Evolutionary conservation across 2,329 filamentous ascomycete genomes (phyloP).

Genomic region (Septoria petroselini): DNA sequence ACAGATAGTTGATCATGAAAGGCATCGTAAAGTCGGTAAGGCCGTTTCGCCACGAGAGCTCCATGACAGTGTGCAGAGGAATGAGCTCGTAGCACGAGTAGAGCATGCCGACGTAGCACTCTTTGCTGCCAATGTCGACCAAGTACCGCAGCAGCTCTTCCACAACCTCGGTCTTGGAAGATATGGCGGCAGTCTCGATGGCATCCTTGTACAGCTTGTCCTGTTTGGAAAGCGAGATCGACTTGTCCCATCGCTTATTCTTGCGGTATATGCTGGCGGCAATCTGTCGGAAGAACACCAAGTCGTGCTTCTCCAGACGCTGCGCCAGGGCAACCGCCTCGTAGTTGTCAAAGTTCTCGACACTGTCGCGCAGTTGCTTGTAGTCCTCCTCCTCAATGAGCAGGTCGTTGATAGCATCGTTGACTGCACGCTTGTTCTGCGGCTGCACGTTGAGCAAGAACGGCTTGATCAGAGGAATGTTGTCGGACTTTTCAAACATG

Average conservation of each 20-base stretch:
- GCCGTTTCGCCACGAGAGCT: conserved; percentile 94
- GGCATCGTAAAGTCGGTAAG: conserved; percentile 98
- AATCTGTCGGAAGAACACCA: conserved; percentile 99
- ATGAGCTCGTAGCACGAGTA: conserved; percentile 98
- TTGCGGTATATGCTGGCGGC: conserved; percentile 98
- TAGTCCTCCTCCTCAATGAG: conserved; percentile 99
- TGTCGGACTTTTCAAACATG: conserved; percentile 98
- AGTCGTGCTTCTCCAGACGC: conserved; percentile 92
- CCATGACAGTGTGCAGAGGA: conserved; percentile 84
- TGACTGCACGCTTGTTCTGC: conserved; percentile 98
- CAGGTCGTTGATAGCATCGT: conserved; percentile 95
- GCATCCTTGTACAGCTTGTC: conserved; percentile 99
- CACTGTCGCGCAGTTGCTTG: conserved; percentile 95
- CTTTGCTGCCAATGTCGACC: conserved; percentile 96
- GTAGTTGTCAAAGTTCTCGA: conserved; percentile 99
- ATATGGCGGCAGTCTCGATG: conserved; percentile 94
- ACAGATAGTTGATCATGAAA: conserved; percentile 98
- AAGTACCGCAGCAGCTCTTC: conserved; percentile 97
- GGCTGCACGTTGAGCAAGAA: conserved; percentile 94
- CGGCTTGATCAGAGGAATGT: conserved; percentile 95
- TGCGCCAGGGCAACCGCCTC: conserved; percentile 89
- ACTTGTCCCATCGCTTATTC: conserved; percentile 99
- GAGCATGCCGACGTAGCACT: conserved; percentile 99
- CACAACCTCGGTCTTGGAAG: conserved; percentile 83
- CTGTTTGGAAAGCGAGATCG: conserved; percentile 94